Percentiles rank a stretch among this genome's conserved stretches.
Conservation (phyloP, 2,329 filamentous ascomycete genomes). For the Paramyrothecium sp. region DNA sequence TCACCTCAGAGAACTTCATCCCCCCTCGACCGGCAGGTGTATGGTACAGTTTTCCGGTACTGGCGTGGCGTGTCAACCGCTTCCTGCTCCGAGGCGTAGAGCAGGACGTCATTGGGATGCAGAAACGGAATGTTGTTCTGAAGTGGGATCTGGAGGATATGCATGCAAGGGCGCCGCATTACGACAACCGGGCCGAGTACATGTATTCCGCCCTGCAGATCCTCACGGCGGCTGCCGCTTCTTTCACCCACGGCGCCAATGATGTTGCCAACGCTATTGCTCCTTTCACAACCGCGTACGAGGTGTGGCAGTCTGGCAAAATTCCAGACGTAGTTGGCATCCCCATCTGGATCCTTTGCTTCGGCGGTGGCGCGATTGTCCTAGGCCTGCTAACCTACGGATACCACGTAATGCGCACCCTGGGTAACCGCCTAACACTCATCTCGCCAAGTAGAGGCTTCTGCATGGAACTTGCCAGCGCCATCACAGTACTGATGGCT, state of each 20-base stretch:
- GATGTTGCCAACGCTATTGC: conserved; percentile 53
- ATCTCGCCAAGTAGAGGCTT: conserved; percentile 53
- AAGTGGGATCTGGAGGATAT: conserved; percentile 46
- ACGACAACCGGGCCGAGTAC: conserved; percentile 52
- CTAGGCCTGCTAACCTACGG: conserved; percentile 62
- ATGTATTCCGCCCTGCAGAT: conserved; percentile 48
- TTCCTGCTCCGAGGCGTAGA: conserved; percentile 45
- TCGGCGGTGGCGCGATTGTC: conserved; percentile 46
- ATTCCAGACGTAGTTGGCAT: conserved; percentile 34
- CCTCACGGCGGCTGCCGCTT: conserved; percentile 51
- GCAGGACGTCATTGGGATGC: conserved; percentile 45
- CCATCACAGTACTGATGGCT: conserved; percentile 52
- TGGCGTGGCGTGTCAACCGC: conserved; percentile 38
- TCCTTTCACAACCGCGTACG: conserved; percentile 51
- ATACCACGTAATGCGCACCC: conserved; percentile 60
- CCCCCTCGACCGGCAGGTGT: conserved; percentile 32
- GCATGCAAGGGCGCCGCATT: conserved; percentile 47
- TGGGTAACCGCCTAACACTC: conserved; percentile 54
- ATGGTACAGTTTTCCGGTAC: conserved; percentile 39
- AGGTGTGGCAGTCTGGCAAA: conserved; percentile 43
- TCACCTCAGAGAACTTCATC: conserved; percentile 18
- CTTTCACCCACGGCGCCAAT: conserved; percentile 56
- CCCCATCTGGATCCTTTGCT: conserved; percentile 48
- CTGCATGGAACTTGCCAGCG: conserved; percentile 49
- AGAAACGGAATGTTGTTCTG: conserved; percentile 45